These are phyloP conservation scores for Trifolium repens DNA, from an alignment of 306 rosid genomes.

Conservation along the genomic window DNA sequence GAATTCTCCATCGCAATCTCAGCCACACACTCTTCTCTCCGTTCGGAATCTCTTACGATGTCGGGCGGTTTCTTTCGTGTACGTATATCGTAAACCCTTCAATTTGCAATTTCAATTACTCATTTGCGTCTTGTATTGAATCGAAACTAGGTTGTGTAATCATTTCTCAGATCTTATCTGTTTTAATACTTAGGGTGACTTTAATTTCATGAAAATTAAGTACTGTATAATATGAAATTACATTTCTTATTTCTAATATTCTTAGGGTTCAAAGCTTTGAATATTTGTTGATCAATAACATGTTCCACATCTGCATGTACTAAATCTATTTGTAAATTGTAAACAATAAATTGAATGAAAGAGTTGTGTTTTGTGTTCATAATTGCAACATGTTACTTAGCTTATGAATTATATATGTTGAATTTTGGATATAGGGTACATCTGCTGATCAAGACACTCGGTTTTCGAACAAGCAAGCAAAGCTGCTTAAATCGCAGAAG, in stretches of 20 bases:
- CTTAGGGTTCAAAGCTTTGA: not conserved
- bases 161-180: slow-evolving; percentile 40
- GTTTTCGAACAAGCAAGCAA: slow-evolving; percentile 97
- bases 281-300: not conserved
- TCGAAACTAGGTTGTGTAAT: slow-evolving; percentile 19
- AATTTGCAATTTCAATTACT: not conserved
- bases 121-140: not conserved
- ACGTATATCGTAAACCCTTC: slow-evolving; percentile 26
- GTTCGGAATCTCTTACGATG: slow-evolving; percentile 57
- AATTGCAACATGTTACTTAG: slow-evolving; percentile 3
- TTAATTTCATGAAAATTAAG: not conserved
- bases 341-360: not conserved
- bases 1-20: slow-evolving; percentile 43
- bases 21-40: slow-evolving; percentile 31
- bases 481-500: slow-evolving; percentile 93
- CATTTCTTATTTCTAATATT: too few relatives aligned
- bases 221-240: not conserved
- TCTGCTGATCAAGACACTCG: slow-evolving; percentile 98
- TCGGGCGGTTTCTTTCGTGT: slow-evolving; percentile 99
- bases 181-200: not conserved
- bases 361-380: not conserved
- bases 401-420: slow-evolving; percentile 13
- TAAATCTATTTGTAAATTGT: not conserved
- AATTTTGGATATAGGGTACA: slow-evolving; percentile 69
- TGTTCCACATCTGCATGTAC: not conserved